A percentile compares a stretch with the other conserved stretches of the same genome.
Conservation (phyloP, 352 stramenopile species). For the Globisporangium irregulare region DNA sequence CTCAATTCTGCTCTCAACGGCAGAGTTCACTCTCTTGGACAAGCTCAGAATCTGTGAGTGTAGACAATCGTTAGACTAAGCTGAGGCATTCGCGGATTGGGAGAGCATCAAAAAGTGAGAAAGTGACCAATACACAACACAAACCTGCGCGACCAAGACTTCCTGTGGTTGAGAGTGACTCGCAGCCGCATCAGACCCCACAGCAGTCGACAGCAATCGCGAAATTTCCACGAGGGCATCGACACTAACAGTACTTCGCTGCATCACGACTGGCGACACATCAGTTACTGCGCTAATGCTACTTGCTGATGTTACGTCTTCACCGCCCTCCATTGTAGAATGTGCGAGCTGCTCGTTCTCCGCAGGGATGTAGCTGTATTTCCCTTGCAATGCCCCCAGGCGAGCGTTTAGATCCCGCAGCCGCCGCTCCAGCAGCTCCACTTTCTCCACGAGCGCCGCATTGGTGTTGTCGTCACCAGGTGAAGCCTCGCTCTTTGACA, state of each 20-base stretch:
- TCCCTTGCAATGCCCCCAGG: slow-evolving; percentile 12
- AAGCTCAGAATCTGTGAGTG: slow-evolving; percentile 18
- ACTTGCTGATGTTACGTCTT: not conserved
- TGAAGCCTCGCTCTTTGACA: not conserved
- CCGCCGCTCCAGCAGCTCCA: slow-evolving; percentile 18
- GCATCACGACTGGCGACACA: not conserved
- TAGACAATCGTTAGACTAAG: not conserved
- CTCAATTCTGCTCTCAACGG: slow-evolving; percentile 8
- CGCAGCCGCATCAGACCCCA: not conserved
- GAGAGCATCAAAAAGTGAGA: not conserved
- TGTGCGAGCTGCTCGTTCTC: not conserved
- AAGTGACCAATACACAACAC: not conserved
- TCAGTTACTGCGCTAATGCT: not conserved
- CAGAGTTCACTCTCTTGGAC: slow-evolving; percentile 6
- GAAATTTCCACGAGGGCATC: slow-evolving; percentile 20
- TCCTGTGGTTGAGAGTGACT: slow-evolving; percentile 8
- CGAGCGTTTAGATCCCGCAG: slow-evolving; percentile 15
- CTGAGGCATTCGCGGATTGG: not conserved
- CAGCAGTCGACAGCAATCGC: slow-evolving; percentile 14
- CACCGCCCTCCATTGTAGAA: too few relatives aligned
- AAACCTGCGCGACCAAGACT: slow-evolving; percentile 22
- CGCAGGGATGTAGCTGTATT: not conserved
- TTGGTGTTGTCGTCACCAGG: not conserved
- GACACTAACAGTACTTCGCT: not conserved
- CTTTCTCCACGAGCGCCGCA: not conserved